These are phyloP conservation scores for Davidsoniella neocaledoniae DNA, from an alignment of 2,329 filamentous ascomycete genomes.

Conservation along the genomic window DNA sequence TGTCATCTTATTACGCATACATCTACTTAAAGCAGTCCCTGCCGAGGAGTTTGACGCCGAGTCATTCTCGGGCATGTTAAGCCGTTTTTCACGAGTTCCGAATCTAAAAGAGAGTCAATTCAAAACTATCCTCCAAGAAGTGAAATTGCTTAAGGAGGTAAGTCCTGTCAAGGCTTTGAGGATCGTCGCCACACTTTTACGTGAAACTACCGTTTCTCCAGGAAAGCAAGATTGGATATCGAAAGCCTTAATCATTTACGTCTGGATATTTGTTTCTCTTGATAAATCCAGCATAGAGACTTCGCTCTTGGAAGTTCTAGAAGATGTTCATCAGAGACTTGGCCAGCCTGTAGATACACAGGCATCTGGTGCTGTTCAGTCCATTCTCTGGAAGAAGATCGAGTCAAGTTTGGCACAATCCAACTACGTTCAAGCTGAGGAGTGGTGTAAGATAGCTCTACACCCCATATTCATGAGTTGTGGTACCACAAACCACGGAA, in stretches of 20 bases:
- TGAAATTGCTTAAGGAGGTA: slow-evolving; percentile 45
- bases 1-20: slow-evolving; percentile 50
- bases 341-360: slow-evolving; percentile 35
- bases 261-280: slow-evolving; percentile 44
- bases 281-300: slow-evolving; percentile 11
- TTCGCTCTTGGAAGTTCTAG: slow-evolving; percentile 13
- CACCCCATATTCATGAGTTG: slow-evolving; percentile 49
- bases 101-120: slow-evolving; percentile 47
- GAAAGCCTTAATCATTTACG: slow-evolving; percentile 46
- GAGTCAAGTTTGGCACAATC: slow-evolving; percentile 39
- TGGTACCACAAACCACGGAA: slow-evolving; percentile 48
- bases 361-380: slow-evolving; percentile 51
- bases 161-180: slow-evolving; percentile 30
- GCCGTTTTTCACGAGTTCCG: slow-evolving; percentile 42
- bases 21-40: slow-evolving; percentile 38
- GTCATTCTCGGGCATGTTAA: slow-evolving; percentile 36
- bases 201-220: slow-evolving; percentile 33
- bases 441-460: slow-evolving; percentile 56
- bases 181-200: slow-evolving; percentile 48
- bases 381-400: slow-evolving; percentile 68
- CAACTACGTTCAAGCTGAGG: slow-evolving; percentile 36
- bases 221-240: slow-evolving; percentile 46
- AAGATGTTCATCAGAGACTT: slow-evolving; percentile 26
- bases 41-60: slow-evolving; percentile 30
- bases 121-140: slow-evolving; percentile 47